A percentile compares a stretch with the other conserved stretches of the same genome.
phyloP scores from a whole-genome alignment of 495 filamentous ascomycete species.

The Penicillium antarcticum region DNA sequence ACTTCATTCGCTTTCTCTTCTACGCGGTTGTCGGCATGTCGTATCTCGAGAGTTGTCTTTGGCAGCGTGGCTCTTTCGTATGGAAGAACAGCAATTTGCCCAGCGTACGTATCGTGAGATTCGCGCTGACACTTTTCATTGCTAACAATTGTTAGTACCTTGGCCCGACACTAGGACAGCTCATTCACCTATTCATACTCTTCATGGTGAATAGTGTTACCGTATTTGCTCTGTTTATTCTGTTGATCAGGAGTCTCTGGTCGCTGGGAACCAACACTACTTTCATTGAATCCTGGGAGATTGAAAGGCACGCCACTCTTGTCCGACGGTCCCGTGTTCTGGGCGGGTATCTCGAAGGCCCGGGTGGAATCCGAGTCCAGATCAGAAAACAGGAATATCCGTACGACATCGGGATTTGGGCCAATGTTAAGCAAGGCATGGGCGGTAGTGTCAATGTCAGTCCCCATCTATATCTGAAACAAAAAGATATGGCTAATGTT shows the following conservation, averaged over 20 bases:
- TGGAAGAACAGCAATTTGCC: constrained; percentile 68
- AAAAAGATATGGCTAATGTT: constrained; percentile 1
- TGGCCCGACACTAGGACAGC: constrained; percentile 62
- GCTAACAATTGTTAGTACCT: constrained; percentile 56
- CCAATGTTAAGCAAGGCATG: constrained; percentile 73
- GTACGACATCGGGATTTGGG: constrained; percentile 86
- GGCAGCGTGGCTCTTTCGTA: constrained; percentile 54
- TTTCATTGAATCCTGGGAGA: constrained; percentile 92
- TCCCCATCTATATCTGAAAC: neutral
- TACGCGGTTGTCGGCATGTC: constrained; percentile 69
- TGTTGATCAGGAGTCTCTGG: constrained; percentile 61
- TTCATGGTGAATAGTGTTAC: constrained; percentile 58
- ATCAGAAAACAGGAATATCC: constrained; percentile 77
- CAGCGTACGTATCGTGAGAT: constrained; percentile 43
- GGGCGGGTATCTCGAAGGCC: constrained; percentile 58
- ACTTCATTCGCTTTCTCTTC: constrained; percentile 85
- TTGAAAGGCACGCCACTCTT: constrained; percentile 78
- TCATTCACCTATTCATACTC: constrained; percentile 66
- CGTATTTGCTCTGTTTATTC: constrained; percentile 60
- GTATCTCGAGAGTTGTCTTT: constrained; percentile 59
- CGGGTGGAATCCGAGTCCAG: constrained; percentile 52
- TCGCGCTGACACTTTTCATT: neutral
- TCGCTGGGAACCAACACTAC: constrained; percentile 62
- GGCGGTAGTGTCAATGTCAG: constrained; percentile 54
- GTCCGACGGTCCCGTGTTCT: constrained; percentile 56